Percentiles rank a stretch among this genome's conserved stretches.
phyloP scores from a whole-genome alignment of 83 land plant genomes.

The Picea abies region DNA sequence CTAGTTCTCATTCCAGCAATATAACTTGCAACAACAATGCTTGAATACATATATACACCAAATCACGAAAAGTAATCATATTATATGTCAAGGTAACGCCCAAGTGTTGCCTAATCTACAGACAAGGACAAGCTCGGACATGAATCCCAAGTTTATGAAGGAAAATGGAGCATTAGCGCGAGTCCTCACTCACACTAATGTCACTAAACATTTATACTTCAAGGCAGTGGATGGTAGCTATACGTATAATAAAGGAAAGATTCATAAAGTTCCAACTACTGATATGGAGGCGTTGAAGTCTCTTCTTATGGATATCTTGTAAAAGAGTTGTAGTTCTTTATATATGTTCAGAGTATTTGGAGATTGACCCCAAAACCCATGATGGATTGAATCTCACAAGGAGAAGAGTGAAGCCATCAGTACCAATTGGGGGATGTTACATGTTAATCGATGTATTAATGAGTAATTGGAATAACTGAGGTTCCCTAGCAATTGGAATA shows the following conservation, averaged over 20 bases:
- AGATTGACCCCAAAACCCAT: slow-evolving; percentile 61
- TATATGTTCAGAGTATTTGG: slow-evolving; percentile 70
- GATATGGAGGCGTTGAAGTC: slow-evolving; percentile 81
- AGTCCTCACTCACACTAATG: slow-evolving; percentile 82
- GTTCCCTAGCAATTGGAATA: too few relatives aligned
- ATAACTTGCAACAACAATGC: too few relatives aligned
- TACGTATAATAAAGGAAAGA: slow-evolving; percentile 80
- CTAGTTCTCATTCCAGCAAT: too few relatives aligned
- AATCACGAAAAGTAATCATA: too few relatives aligned
- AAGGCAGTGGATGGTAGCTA: slow-evolving; percentile 88
- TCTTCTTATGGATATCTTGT: slow-evolving; percentile 84
- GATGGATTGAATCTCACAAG: slow-evolving; percentile 69
- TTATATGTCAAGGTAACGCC: too few relatives aligned
- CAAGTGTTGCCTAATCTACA: too few relatives aligned
- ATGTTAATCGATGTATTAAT: too few relatives aligned
- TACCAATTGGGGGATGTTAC: too few relatives aligned
- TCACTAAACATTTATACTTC: slow-evolving; percentile 72
- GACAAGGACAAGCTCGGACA: too few relatives aligned
- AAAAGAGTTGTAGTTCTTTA: slow-evolving; percentile 77
- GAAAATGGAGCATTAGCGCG: slow-evolving; percentile 82
- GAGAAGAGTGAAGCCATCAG: slow-evolving; percentile 43
- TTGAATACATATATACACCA: too few relatives aligned
- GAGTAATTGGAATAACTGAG: too few relatives aligned
- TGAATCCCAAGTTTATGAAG: slow-evolving; percentile 52
- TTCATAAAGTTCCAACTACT: slow-evolving; percentile 79